Conservation (phyloP, 2,329 filamentous ascomycete genomes). For the Xylariales sp. region DNA sequence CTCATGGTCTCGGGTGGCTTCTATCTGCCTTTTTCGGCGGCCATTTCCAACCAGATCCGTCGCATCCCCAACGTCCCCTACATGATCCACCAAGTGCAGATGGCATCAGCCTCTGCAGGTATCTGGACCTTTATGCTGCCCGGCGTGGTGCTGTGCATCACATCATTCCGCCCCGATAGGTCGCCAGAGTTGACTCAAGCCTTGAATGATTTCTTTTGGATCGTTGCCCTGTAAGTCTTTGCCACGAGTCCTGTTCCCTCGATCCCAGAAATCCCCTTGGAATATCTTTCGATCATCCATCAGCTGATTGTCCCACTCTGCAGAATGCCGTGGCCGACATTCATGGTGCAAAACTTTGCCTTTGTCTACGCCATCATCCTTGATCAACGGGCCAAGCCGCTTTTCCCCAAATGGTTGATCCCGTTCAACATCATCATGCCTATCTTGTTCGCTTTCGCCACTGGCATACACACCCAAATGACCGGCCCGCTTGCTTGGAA, state of each 20-base stretch:
- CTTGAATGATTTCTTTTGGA: conserved; percentile 5
- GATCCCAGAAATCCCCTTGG: background rate
- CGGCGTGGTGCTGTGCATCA: conserved; percentile 1
- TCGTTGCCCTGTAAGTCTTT: conserved; percentile 3
- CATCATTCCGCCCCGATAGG: conserved; percentile 2
- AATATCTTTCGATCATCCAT: background rate
- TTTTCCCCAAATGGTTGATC: conserved; percentile 5
- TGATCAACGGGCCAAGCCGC: background rate
- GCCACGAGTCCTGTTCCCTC: too few relatives aligned
- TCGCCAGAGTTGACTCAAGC: conserved; percentile 1
- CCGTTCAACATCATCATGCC: conserved; percentile 5
- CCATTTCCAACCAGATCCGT: conserved; percentile 3
- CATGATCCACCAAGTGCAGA: conserved; percentile 4
- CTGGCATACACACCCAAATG: conserved; percentile 1
- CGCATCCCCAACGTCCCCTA: conserved; percentile 4
- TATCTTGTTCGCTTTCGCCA: conserved; percentile 2
- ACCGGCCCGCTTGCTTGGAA: conserved; percentile 1
- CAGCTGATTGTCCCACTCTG: background rate
- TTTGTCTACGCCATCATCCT: conserved; percentile 5
- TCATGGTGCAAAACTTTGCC: conserved; percentile 4
- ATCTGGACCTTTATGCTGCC: conserved; percentile 5
- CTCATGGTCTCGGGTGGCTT: conserved; percentile 3
- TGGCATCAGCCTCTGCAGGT: conserved; percentile 1
- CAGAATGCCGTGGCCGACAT: conserved; percentile 4
- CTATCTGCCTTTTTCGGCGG: conserved; percentile 3